Base-by-base conservation (phyloP, 306 rosid species). In the Corylus avellana region DNA sequence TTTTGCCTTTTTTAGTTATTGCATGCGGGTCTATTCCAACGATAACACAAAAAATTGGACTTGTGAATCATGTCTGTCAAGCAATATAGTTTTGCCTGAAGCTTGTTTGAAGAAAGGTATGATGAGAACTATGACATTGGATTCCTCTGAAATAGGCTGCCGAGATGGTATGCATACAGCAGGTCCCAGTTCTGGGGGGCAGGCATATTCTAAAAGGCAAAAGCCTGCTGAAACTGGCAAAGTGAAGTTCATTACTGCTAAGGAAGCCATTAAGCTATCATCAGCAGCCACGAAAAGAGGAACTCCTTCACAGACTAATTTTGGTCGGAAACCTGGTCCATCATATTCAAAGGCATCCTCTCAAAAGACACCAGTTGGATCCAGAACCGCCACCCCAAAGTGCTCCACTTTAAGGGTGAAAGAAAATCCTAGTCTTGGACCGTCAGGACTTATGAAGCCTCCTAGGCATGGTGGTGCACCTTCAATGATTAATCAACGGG, bases 211-310 rank as follows among this genome's bases (percentile, higher is more conserved):
- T 64, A 83, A 64, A 83, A 78, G 75, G 86, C 79, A 27, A 70
- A 84, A 56, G 64, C 50, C 75, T 63, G 68, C 69, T 77, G 56
- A 37, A 72, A 74, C 72, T 72, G 73, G 87, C 32, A 94, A 90
- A 85, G 97, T 89, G 73, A 92, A 88, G 86, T 89, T 58, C 82
- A 72, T 92, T 77, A 22, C 87, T 7, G 37, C 42, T 7, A 92
- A 86, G 32, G 98, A 94, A 90, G 96, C 77, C 79, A 73, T 88
- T 14, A 87, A 70, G 85, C 91, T 93, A 76, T 76, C 88, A 22
- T 78, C 73, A 6, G 79, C 79, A 74, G 63, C 79, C 18, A 0
- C 75, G 1, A 54, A 14, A 50, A 50, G 12, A 16, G 16, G 27
- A 50, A 66, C 44, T 11, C 53, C 14, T 49, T 49, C 14, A 3